Evolutionary conservation across 371 early-diverging fungal species (phyloP), one percentile per base, ranked within the genome.

Genomic region (Mortierella polycephala): DNA sequence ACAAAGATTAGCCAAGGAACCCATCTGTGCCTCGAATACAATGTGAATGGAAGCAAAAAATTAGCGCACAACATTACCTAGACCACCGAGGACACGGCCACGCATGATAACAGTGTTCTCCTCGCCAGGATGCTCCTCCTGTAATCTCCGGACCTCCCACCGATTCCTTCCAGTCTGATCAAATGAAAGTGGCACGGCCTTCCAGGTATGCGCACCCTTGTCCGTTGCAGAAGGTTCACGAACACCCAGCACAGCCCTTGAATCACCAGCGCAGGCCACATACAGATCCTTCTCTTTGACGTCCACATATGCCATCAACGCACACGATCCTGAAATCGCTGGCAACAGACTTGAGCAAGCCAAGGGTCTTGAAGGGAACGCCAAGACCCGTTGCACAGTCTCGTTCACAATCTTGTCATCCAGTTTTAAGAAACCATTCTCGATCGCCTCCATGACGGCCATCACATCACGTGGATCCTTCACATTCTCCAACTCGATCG

Each of bases 191-290:
- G 84, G 84, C 6, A 91, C 74, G 1, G 91, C 85, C 64, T 84
- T 83, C 86, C 91, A 92, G 7, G 51, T n/a, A 55, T 79, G 69
- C 1, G 56, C 64, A 46, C n/a, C 54, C 54, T 57, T 63, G 30
- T 30, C 58, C 11, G 70, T 54, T 30, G 62, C 54, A 8, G 71
- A 67, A 4, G 47, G 30, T 50, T 75, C 74, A n/a, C 69, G 41
- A 5, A 59, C 74, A 64, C 87, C 88, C 77, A 90, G 56, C 1
- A 90, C 86, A 5, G 89, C 90, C 23, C 92, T 85, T 20, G 88
- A 87, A 68, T 95, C 95, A 21, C 95, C 96, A 0, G 92, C 90
- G 68, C 88, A 88, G 12, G 95, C 95, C 11, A 95, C 88, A 77
- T 91, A 93, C 39, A 96, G 59, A 57, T 92, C 85, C 57, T 76